Evolutionary conservation across 345 rosid genomes (phyloP).

Genomic region (Fremontodendron californicum): DNA sequence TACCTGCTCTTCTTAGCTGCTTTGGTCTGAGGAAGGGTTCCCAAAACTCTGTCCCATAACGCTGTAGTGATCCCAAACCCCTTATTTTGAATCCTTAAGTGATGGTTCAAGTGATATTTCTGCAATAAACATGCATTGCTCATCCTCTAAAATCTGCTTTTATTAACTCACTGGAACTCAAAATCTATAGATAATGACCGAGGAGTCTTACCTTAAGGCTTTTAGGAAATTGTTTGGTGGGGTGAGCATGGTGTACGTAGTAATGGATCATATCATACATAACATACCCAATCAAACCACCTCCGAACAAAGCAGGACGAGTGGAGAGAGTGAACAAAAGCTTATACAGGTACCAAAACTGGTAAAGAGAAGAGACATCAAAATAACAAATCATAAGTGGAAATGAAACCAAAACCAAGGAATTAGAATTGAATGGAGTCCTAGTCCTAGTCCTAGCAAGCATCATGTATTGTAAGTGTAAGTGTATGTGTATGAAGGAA

Average conservation of each 20-base stretch:
- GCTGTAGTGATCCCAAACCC: conserved; percentile 89
- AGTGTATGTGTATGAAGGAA: not conserved
- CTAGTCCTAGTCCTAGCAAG: not conserved
- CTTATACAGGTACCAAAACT: conserved; percentile 74
- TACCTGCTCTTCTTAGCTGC: conserved; percentile 24
- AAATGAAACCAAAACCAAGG: too few relatives aligned
- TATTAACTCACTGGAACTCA: not conserved
- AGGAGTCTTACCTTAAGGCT: conserved; percentile 91
- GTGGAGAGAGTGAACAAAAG: conserved; percentile 60
- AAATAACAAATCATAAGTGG: too few relatives aligned
- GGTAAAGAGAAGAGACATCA: not conserved
- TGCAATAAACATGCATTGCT: conserved; percentile 30
- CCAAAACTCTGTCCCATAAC: conserved; percentile 79
- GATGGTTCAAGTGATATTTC: conserved; percentile 96
- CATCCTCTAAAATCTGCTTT: not conserved
- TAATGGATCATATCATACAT: conserved; percentile 87
- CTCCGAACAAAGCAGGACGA: conserved; percentile 81
- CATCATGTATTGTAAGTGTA: too few relatives aligned
- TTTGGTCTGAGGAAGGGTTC: conserved; percentile 65
- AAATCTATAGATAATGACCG: not conserved
- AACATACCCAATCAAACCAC: conserved; percentile 86
- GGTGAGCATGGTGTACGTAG: conserved; percentile 95
- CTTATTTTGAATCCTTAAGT: conserved; percentile 74
- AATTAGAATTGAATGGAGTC: not conserved
- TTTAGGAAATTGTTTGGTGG: conserved; percentile 47